Evolutionary conservation across 2,329 filamentous ascomycete genomes (phyloP).

Genomic region (Trichophaea hybrida): DNA sequence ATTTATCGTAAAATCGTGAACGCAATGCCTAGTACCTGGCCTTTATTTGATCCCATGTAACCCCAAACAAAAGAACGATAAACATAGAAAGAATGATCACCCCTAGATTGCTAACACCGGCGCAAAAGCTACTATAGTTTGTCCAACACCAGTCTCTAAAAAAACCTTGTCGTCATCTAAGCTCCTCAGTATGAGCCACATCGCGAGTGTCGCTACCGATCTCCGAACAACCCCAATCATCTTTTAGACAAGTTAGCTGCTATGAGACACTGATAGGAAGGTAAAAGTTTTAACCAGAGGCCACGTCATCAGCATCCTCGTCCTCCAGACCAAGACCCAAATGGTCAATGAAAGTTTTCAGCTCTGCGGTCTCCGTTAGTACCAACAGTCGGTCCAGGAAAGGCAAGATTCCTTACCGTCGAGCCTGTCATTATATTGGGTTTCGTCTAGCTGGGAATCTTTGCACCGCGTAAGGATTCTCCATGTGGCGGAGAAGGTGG

Average conservation of each 20-base stretch:
- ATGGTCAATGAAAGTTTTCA: constrained; percentile 20
- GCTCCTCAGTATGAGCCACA: constrained; percentile 1
- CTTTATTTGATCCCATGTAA: no score
- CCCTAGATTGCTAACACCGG: no score
- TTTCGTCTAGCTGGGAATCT: constrained; percentile 19
- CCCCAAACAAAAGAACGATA: no score
- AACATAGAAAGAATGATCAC: no score
- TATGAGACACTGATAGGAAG: background rate
- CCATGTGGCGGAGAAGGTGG: constrained; percentile 18
- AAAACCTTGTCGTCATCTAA: background rate
- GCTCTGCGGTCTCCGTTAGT: constrained; percentile 9
- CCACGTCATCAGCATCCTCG: constrained; percentile 19
- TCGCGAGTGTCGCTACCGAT: constrained; percentile 22
- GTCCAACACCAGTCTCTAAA: no score
- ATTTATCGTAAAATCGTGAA: no score
- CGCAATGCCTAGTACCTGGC: no score
- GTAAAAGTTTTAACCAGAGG: constrained; percentile 17
- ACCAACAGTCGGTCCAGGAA: background rate
- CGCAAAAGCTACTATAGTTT: no score
- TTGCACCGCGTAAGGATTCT: constrained; percentile 18
- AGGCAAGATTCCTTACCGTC: constrained; percentile 10
- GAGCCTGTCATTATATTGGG: constrained; percentile 16
- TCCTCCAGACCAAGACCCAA: constrained; percentile 21
- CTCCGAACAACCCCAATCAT: constrained; percentile 23
- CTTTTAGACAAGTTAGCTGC: constrained; percentile 4